These are phyloP conservation scores for Chytriomyces sp. DNA, from an alignment of 192 early-diverging fungal species.

Conservation along the genomic window DNA sequence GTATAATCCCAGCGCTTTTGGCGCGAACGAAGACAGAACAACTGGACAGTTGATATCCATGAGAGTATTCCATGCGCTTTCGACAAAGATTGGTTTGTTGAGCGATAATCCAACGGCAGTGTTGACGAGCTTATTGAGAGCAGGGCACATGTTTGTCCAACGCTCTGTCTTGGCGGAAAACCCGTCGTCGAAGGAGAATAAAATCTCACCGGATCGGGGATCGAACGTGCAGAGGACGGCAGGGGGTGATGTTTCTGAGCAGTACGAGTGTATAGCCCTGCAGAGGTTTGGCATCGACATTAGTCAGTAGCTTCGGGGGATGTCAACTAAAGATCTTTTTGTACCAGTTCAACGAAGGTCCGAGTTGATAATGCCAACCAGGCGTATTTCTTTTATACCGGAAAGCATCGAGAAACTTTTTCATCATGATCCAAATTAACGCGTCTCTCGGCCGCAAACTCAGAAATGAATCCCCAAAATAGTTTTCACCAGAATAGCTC, in stretches of 20 bases:
- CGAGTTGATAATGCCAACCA: neutral
- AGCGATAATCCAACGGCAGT: neutral
- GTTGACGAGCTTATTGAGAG: neutral
- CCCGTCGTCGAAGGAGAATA: neutral
- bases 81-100: neutral
- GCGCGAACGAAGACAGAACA: neutral
- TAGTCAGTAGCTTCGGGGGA: neutral
- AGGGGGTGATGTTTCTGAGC: too few relatives aligned
- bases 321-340: neutral
- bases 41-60: neutral
- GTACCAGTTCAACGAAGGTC: neutral
- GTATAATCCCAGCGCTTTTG: neutral
- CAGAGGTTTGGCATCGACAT: neutral
- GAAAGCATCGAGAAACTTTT: conserved; percentile 43
- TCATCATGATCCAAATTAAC: conserved; percentile 45
- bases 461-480: conserved; percentile 39
- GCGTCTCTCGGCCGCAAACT: conserved; percentile 36
- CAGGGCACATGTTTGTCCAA: neutral
- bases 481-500: conserved; percentile 12
- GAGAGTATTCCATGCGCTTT: neutral
- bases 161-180: neutral
- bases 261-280: too few relatives aligned
- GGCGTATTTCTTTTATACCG: neutral
- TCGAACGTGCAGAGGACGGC: neutral
- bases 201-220: neutral